A percentile compares a stretch with the other conserved stretches of the same genome.
These are phyloP conservation scores for Russula lepida DNA, from an alignment of 768 basidiomycete genomes.

Conservation along the genomic window DNA sequence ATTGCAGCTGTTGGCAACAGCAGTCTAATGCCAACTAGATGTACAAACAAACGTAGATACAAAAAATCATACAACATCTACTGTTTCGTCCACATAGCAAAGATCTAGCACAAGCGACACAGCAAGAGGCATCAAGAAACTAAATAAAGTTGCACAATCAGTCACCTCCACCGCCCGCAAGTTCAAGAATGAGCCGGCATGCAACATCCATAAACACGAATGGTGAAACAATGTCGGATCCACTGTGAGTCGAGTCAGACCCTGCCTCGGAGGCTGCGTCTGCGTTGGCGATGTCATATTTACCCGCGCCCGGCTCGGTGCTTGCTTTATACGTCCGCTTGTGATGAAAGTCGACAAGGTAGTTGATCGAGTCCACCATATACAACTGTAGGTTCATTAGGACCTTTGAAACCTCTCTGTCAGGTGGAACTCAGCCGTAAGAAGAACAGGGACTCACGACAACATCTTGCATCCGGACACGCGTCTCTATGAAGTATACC, in stretches of 20 bases:
- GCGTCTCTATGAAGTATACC: constrained; percentile 90
- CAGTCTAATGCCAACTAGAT: constrained; percentile 8
- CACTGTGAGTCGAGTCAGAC: constrained; percentile 43
- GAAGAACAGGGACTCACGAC: constrained; percentile 51
- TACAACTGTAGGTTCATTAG: constrained; percentile 97
- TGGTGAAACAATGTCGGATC: constrained; percentile 71
- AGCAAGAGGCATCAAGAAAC: not conserved
- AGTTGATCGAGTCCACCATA: constrained; percentile 92
- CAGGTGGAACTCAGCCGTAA: not conserved
- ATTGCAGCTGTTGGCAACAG: constrained; percentile 2
- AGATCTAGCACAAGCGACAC: constrained; percentile 2
- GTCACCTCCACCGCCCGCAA: constrained; percentile 56
- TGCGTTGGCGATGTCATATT: constrained; percentile 56
- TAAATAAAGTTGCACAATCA: not conserved
- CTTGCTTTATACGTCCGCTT: constrained; percentile 86
- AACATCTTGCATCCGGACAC: constrained; percentile 82
- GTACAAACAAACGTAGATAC: constrained; percentile 19
- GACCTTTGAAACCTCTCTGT: constrained; percentile 42
- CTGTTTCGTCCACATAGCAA: not conserved
- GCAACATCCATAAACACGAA: constrained; percentile 97
- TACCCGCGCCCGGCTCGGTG: constrained; percentile 55
- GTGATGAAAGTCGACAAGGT: constrained; percentile 97
- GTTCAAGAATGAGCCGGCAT: constrained; percentile 85
- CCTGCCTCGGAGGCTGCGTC: constrained; percentile 45
- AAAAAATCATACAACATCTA: constrained; percentile 8